Evolutionary conservation across 805 yeast genomes (phyloP), one percentile per base, ranked within the genome.

Genomic region (Wickerhamomyces bovis): DNA sequence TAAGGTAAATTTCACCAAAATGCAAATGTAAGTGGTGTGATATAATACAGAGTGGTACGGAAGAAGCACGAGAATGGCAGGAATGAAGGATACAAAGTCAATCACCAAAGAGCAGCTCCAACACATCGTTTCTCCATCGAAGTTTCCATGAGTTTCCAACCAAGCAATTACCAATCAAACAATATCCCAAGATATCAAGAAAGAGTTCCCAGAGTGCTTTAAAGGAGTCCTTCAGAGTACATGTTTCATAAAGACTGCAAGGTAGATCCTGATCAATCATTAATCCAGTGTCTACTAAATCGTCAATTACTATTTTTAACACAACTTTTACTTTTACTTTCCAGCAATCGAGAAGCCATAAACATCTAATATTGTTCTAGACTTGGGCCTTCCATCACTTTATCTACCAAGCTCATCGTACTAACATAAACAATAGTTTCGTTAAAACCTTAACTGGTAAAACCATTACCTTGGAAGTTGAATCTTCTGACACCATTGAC

Each of bases 401-500:
- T 3, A 33, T 11, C 36, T 16, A 16, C 20, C 20, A 33, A 18
- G 20, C 4, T 3, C 12, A 8, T 33, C 6, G 20, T 45, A 52
- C 57, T 53, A 53, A 54, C 55, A 46, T 22, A 26, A 51, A 45
- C 20, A 28, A 41, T 56, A 72, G 76, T 76, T 83, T 83, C 79
- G 89, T 83, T 76, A 83, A 83, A 74, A 83, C 89, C 75, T 78
- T 83, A 73, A 84, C 89, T 65, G 89, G 89, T 81, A 84, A 83
- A 80, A 85, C 96, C 72, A 90, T 90, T 78, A 89, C 97, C 83
- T 85, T 89, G 69, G 97, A 89, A 83, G 97, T 89, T 72, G 97
- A 89, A 83, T 89, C 97, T 65, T 87, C 96, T 67, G 97, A 89
- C 85, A 89, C 97, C 71, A 89, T 89, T 76, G 97, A 90, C 86